These are phyloP conservation scores for Cryphonectria radicalis DNA, from an alignment of 2,329 filamentous ascomycete genomes.

Conservation along the genomic window DNA sequence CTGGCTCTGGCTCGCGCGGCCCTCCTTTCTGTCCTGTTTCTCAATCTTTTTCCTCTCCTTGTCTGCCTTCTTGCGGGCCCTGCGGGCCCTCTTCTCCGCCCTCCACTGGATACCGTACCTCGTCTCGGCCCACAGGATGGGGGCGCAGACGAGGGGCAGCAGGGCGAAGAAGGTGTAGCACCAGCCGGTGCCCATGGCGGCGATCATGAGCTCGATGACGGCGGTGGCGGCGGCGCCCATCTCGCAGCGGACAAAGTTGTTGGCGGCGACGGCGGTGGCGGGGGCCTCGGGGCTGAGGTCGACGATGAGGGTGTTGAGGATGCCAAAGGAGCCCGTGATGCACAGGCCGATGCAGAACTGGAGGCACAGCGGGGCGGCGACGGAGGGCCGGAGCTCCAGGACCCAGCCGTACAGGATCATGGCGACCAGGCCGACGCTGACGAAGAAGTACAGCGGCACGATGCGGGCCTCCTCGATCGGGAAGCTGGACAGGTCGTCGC, in stretches of 20 bases:
- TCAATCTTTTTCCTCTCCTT: conserved; percentile 35
- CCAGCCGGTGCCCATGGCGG: conserved; percentile 63
- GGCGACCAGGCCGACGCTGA: conserved; percentile 57
- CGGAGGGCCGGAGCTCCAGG: conserved; percentile 52
- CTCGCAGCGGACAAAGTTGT: conserved; percentile 66
- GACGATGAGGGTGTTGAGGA: conserved; percentile 66
- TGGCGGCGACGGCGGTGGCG: conserved; percentile 66
- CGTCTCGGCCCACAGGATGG: conserved; percentile 53
- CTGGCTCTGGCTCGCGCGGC: neutral
- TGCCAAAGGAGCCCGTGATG: conserved; percentile 65
- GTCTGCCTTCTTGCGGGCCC: conserved; percentile 38
- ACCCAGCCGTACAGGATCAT: conserved; percentile 63
- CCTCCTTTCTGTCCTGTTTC: conserved; percentile 19
- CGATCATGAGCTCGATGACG: conserved; percentile 62
- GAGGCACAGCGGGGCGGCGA: conserved; percentile 60
- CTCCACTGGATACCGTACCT: conserved; percentile 56
- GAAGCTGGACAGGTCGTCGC: conserved; percentile 54
- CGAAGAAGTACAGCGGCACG: conserved; percentile 57
- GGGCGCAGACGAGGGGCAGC: conserved; percentile 53
- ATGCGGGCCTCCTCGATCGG: conserved; percentile 61
- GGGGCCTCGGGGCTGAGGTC: conserved; percentile 65
- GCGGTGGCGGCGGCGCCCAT: conserved; percentile 63
- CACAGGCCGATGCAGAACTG: conserved; percentile 61
- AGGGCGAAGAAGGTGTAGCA: conserved; percentile 63
- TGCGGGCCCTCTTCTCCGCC: conserved; percentile 51